phyloP scores from a whole-genome alignment of 2,329 filamentous ascomycete species.

The Aspergillus transmontanensis region DNA sequence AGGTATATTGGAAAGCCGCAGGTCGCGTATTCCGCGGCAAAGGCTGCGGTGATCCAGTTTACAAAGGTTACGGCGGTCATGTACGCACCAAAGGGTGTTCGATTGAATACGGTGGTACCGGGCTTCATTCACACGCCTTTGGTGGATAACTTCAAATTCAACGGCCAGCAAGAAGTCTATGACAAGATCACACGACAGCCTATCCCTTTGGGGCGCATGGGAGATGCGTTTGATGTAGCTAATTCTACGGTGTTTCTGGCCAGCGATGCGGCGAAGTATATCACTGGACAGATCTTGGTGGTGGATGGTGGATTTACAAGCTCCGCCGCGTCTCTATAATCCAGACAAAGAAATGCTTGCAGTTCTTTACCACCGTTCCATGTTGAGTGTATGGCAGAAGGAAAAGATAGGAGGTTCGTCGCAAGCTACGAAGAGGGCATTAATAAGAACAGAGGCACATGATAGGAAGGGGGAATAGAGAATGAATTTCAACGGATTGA shows the following conservation, averaged over 20 bases:
- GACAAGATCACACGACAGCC: not conserved
- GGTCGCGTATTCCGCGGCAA: not conserved
- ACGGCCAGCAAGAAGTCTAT: not conserved
- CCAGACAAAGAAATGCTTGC: not conserved
- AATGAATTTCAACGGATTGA: too few relatives aligned
- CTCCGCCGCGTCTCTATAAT: not conserved
- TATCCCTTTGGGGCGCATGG: not conserved
- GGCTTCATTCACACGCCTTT: not conserved
- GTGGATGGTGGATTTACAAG: not conserved
- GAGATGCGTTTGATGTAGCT: not conserved
- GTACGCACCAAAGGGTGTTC: not conserved
- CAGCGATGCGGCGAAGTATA: not conserved
- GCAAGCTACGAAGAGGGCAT: too few relatives aligned
- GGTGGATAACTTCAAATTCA: not conserved
- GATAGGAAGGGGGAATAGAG: too few relatives aligned
- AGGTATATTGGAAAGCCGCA: not conserved
- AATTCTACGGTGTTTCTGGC: not conserved
- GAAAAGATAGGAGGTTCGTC: too few relatives aligned
- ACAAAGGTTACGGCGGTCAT: not conserved
- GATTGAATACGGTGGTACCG: not conserved
- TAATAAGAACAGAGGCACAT: too few relatives aligned
- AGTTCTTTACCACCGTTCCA: accelerated
- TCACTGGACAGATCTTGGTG: not conserved
- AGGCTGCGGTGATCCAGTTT: not conserved
- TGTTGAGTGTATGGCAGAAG: accelerated